Evolutionary conservation across 192 early-diverging fungal species (phyloP), one percentile per base, ranked within the genome.

Genomic region (Dispira parvispora): DNA sequence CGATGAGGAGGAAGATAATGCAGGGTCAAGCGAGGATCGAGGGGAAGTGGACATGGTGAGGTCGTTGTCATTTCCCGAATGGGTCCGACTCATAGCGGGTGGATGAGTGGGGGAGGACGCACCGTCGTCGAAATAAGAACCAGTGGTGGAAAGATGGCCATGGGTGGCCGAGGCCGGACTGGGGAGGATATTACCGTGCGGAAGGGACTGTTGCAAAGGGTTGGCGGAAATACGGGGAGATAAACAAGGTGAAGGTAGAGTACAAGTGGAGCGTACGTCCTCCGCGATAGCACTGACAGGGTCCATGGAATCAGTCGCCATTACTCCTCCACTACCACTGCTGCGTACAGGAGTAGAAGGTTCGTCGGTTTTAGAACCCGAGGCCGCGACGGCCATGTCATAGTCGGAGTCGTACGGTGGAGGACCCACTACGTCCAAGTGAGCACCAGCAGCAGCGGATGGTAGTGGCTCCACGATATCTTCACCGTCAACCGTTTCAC

Each of bases 211-310:
- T 38, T 38, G 32, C 32, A 38, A 38, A 45, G 45, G 23, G n/a
- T 61, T 44, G 42, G 58, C 28, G 42, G 58, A 61, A 14, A 45
- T 44, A 16, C 58, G 58, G 42, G 58, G 58, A 2, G 58, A 61
- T 20, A 43, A 44, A 25, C 58, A 61, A 21, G 58, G 58, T 44
- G 58, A 61, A 13, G 58, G 58, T 20, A 61, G 42, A 20, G 58
- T 61, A 25, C 58, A 61, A 20, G 58, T 43, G 43, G 58, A 61
- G n/a, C 43, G 58, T 20, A 61, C 58, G 10, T 61, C 58, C 8
- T 61, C 58, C 42, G 43, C 47, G 4, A 50, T 50, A 23, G 47
- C 47, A 50, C 21, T 23, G 3, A 50, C 47, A 16, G 47, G 18
- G 47, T 20, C 47, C 1, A 23, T 50, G 47, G 16, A 20, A 50